phyloP scores from a whole-genome alignment of 108 stramenopile genomes.

The Fragilaria radians region DNA sequence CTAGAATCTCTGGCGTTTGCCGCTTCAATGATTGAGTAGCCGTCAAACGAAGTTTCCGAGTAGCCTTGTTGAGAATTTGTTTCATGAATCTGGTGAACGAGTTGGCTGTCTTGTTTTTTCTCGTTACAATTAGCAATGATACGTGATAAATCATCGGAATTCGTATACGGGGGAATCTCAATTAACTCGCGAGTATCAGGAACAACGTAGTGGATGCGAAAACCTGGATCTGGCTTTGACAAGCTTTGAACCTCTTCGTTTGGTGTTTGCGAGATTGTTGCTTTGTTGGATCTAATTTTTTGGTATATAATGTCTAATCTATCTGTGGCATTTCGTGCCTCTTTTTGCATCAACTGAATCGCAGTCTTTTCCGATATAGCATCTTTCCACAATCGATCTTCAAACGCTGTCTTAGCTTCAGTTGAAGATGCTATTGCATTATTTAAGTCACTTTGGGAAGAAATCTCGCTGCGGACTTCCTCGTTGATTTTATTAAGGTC shows the following conservation, averaged over 20 bases:
- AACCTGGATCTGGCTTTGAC: slow-evolving; percentile 64
- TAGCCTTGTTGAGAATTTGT: slow-evolving; percentile 8
- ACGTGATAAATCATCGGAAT: slow-evolving; percentile 52
- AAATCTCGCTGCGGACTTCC: no score
- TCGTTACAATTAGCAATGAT: slow-evolving; percentile 12
- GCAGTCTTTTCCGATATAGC: no score
- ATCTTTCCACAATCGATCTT: no score
- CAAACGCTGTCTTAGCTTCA: no score
- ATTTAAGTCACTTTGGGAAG: no score
- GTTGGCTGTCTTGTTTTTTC: background rate
- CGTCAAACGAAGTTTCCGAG: slow-evolving; percentile 66
- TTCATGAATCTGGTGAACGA: background rate
- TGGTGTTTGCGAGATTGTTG: no score
- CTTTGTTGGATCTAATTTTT: slow-evolving; percentile 18
- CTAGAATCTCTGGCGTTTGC: slow-evolving; percentile 45
- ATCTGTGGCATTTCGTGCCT: no score
- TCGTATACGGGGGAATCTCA: slow-evolving; percentile 73
- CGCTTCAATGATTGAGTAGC: slow-evolving; percentile 59
- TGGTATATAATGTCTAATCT: slow-evolving; percentile 12
- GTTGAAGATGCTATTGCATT: no score
- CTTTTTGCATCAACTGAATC: no score
- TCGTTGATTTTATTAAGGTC: no score
- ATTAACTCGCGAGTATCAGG: slow-evolving; percentile 41
- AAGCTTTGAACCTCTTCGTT: no score
- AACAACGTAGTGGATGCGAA: slow-evolving; percentile 65